Conservation (phyloP, 2,329 filamentous ascomycete genomes). For the Beauveria caledonica region DNA sequence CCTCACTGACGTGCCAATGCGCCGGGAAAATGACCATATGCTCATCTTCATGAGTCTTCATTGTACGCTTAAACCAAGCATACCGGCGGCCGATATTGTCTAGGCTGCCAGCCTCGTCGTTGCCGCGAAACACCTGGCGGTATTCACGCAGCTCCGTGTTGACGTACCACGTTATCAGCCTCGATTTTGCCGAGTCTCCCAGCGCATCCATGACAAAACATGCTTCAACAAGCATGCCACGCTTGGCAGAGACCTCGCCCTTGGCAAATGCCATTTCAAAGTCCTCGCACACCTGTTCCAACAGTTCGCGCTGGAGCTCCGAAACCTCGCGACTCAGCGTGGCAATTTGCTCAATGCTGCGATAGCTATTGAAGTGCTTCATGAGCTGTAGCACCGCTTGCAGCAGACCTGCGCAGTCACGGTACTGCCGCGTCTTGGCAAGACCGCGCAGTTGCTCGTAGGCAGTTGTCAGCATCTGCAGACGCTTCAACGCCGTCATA, state of each 20-base stretch:
- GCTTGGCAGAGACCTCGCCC: constrained; percentile 65
- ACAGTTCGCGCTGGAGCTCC: constrained; percentile 81
- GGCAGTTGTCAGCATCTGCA: constrained; percentile 99
- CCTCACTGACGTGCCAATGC: constrained; percentile 84
- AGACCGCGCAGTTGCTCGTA: constrained; percentile 88
- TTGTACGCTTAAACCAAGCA: constrained; percentile 91
- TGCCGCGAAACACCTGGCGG: constrained; percentile 87
- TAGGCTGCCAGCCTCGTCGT: constrained; percentile 89
- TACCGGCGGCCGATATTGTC: constrained; percentile 96
- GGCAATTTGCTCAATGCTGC: constrained; percentile 96
- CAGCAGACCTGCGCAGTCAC: constrained; percentile 86
- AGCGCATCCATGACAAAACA: constrained; percentile 93
- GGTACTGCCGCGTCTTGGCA: constrained; percentile 80
- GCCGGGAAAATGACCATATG: constrained; percentile 81
- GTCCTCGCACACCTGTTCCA: constrained; percentile 98
- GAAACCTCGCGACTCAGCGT: constrained; percentile 86
- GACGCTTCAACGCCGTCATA: constrained; percentile 93
- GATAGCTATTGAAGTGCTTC: constrained; percentile 96
- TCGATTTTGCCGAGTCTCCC: constrained; percentile 73
- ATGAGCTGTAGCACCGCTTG: constrained; percentile 96
- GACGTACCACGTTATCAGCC: constrained; percentile 92
- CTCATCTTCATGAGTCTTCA: constrained; percentile 93
- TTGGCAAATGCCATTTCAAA: constrained; percentile 94
- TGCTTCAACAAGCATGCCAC: constrained; percentile 69
- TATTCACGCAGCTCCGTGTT: constrained; percentile 96